Evolutionary conservation across 225 moss, liverwort and hornwort species (phyloP), one percentile per base, ranked within the genome.

Genomic region (Thuidium tamariscinum): DNA sequence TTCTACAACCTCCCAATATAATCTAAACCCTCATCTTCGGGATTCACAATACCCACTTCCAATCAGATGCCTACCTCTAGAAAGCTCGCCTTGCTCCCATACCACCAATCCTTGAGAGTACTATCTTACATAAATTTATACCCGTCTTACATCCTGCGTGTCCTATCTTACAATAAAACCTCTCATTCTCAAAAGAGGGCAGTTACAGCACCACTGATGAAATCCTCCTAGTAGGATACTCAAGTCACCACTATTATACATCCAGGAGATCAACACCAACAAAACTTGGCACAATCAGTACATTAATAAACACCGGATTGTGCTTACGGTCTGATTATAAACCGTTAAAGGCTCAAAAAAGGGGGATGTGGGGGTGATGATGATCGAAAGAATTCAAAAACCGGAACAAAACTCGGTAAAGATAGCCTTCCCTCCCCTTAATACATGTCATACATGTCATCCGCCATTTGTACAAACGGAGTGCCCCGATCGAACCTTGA

Each of bases 401-500:
- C 19, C 66, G 16, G 8, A 26, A n/a, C 17, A 42, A 17, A 36
- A 63, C 9, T 61, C n/a, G 5, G 22, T 57, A 46, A 42, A 25
- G 59, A 13, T 9, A 2, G 32, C 8, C 71, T 71, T 57, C 57
- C 34, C 34, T 29, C 44, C 15, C 46, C 13, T 55, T 13, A 87
- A 34, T 74, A 87, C 69, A 77, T 77, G 80, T 62, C 80, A 9
- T 60, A 80, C 80, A 87, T 10, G 17, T 91, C 89, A 74, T 69
- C 83, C 5, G 76, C 57, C 87, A 89, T 60, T 36, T 89, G 87
- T 2, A 87, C 46, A 56, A 76, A 91, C 7, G 91, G 89, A 10
- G 89, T 89, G 51, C 91, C 91, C 3, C 86, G 89, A 34, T 91
- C 91, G 4, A 79, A 41, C 54, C 89, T 83, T 7, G 88, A 56